A percentile compares a stretch with the other conserved stretches of the same genome.
These are phyloP conservation scores for Aspergillus terreus DNA, from an alignment of 2,329 filamentous ascomycete genomes.

Conservation along the genomic window DNA sequence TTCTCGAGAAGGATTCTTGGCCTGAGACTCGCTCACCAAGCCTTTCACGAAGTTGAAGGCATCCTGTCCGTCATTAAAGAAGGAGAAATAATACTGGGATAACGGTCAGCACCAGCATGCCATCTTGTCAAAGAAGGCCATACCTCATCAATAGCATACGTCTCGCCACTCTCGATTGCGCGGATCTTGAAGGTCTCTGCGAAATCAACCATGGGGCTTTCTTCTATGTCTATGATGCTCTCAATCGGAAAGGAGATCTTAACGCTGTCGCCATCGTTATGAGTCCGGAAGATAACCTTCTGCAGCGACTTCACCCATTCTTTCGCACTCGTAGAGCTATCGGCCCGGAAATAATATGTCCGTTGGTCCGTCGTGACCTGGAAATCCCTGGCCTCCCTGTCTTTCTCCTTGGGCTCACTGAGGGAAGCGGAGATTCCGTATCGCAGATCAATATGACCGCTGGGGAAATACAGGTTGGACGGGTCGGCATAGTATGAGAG, in stretches of 20 bases:
- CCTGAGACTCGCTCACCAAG: slow-evolving; percentile 63
- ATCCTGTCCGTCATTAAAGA: slow-evolving; percentile 81
- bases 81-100: slow-evolving; percentile 88
- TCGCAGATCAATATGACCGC: slow-evolving; percentile 85
- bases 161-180: slow-evolving; percentile 90
- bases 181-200: slow-evolving; percentile 91
- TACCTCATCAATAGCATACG: slow-evolving; percentile 91
- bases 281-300: slow-evolving; percentile 89
- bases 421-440: slow-evolving; percentile 86
- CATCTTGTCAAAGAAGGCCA: slow-evolving; percentile 4
- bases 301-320: slow-evolving; percentile 96
- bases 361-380: slow-evolving; percentile 76
- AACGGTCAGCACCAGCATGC: slow-evolving; percentile 13
- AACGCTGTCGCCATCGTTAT: slow-evolving; percentile 94
- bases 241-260: slow-evolving; percentile 89
- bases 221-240: slow-evolving; percentile 89
- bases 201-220: slow-evolving; percentile 84
- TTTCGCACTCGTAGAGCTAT: slow-evolving; percentile 81
- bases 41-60: slow-evolving; percentile 74
- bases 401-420: slow-evolving; percentile 63
- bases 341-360: slow-evolving; percentile 82
- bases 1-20: slow-evolving; percentile 36
- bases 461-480: slow-evolving; percentile 84
- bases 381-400: slow-evolving; percentile 72
- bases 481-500: slow-evolving; percentile 84